Evolutionary conservation across 192 early-diverging fungal species (phyloP).

Genomic region (Coemansia biformis): DNA sequence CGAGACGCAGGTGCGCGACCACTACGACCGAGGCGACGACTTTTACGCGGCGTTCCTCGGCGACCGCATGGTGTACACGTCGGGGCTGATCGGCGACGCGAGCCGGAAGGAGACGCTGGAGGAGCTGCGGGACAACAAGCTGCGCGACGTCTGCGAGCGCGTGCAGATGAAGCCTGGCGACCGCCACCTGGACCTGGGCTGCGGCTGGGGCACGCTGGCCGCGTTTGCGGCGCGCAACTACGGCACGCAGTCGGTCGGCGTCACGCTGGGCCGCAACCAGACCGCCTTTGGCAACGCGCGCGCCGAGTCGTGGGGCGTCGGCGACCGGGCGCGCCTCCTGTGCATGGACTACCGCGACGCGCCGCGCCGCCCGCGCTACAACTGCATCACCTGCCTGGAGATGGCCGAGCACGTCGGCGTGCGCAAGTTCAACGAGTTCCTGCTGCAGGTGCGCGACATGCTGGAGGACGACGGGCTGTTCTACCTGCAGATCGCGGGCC

Average conservation of each 20-base stretch:
- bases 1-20: conserved; percentile 94
- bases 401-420: conserved; percentile 99
- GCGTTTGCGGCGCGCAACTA: conserved; percentile 86
- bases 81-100: conserved; percentile 78
- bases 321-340: conserved; percentile 67
- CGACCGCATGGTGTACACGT: conserved; percentile 94
- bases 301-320: conserved; percentile 76
- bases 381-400: conserved; percentile 97
- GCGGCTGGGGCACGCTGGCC: conserved; percentile 94
- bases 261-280: conserved; percentile 92
- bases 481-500: conserved; percentile 96
- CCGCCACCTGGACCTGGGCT: conserved; percentile 93
- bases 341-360: conserved; percentile 99
- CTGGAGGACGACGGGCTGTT: conserved; percentile 97
- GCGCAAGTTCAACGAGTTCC: conserved; percentile 82
- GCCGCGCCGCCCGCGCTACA: conserved; percentile 75
- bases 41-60: conserved; percentile 95
- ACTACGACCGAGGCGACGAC: conserved; percentile 98
- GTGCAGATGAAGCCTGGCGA: conserved; percentile 79
- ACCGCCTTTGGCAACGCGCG: conserved; percentile 81
- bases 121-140: conserved; percentile 94
- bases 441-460: conserved; percentile 88
- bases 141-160: conserved; percentile 83
- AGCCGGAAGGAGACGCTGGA: conserved; percentile 80
- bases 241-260: conserved; percentile 83